These are phyloP conservation scores for Lepidopterella palustris DNA, from an alignment of 495 filamentous ascomycete genomes.

Conservation along the genomic window DNA sequence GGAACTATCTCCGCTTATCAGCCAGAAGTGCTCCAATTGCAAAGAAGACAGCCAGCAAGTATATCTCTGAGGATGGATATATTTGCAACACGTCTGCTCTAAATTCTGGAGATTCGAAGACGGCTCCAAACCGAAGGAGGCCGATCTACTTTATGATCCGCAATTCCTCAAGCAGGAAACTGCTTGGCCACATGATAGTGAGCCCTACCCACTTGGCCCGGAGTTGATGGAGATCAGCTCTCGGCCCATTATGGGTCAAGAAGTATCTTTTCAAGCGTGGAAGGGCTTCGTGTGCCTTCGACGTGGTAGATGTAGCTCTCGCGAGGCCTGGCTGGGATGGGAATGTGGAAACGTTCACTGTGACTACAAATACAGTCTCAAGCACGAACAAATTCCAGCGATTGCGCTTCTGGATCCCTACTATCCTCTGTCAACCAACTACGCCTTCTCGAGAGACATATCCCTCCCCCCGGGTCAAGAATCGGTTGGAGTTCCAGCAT, in stretches of 20 bases:
- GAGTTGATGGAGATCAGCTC: conserved; percentile 38
- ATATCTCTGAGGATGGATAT: conserved; percentile 62
- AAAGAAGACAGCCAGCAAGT: conserved; percentile 36
- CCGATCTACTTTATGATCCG: conserved; percentile 47
- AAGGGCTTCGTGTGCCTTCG: conserved; percentile 66
- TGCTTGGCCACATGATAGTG: conserved; percentile 35
- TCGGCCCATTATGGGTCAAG: conserved; percentile 30
- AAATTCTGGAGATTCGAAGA: conserved; percentile 49
- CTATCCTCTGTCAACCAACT: conserved; percentile 23
- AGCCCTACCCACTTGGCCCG: conserved; percentile 38
- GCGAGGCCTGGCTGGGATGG: conserved; percentile 60
- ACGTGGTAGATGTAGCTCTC: conserved; percentile 60
- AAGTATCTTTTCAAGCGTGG: conserved; percentile 41
- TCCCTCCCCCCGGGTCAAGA: conserved; percentile 36
- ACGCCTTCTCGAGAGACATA: conserved; percentile 18
- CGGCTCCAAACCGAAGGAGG: conserved; percentile 19
- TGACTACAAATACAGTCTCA: conserved; percentile 37
- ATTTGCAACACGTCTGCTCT: conserved; percentile 52
- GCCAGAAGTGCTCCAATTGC: conserved; percentile 40
- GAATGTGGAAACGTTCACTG: conserved; percentile 51
- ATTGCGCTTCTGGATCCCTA: conserved; percentile 35
- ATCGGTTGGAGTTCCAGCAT: conserved; percentile 31
- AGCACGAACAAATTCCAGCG: conserved; percentile 38
- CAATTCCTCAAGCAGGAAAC: conserved; percentile 50
- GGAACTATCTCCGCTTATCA: conserved; percentile 4